A percentile compares a stretch with the other conserved stretches of the same genome.
Conservation (phyloP, 306 rosid genomes). For the Urtica urens region DNA sequence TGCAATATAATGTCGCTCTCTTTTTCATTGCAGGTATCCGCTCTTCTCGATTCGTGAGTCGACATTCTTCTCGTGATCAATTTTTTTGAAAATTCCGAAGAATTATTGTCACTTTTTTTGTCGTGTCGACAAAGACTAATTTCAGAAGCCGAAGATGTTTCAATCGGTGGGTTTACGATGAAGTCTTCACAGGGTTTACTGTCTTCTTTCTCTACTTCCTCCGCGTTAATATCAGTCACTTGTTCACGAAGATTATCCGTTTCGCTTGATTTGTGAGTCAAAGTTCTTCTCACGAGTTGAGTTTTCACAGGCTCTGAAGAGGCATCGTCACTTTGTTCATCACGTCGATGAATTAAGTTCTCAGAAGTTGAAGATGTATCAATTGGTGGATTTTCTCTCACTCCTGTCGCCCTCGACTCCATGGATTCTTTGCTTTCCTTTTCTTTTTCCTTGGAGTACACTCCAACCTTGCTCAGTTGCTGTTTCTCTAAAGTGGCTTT, state of each 20-base stretch:
- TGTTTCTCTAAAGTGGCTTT: slow-evolving; percentile 31
- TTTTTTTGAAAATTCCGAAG: slow-evolving; percentile 12
- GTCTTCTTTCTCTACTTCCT: slow-evolving; percentile 20
- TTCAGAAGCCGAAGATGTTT: slow-evolving; percentile 18
- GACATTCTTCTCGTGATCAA: slow-evolving; percentile 18
- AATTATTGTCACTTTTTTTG: slow-evolving; percentile 12
- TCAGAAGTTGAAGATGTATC: too few relatives aligned
- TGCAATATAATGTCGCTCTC: too few relatives aligned
- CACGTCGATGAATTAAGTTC: too few relatives aligned
- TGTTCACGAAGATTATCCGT: too few relatives aligned
- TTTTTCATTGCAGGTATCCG: too few relatives aligned
- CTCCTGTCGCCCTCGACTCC: slow-evolving; percentile 18
- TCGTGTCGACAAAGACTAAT: slow-evolving; percentile 15
- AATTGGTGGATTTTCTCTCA: too few relatives aligned
- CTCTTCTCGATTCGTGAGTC: slow-evolving; percentile 16
- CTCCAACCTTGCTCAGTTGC: slow-evolving; percentile 17
- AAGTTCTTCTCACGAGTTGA: too few relatives aligned
- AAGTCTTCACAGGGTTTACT: slow-evolving; percentile 18
- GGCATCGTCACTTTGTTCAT: too few relatives aligned
- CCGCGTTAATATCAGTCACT: slow-evolving; percentile 10
- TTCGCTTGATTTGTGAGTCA: too few relatives aligned
- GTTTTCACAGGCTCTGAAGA: too few relatives aligned
- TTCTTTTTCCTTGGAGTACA: slow-evolving; percentile 13
- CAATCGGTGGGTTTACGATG: slow-evolving; percentile 13
- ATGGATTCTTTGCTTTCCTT: slow-evolving; percentile 10